Percentiles rank a stretch among this genome's conserved stretches.
Conservation (phyloP, 1,139 yeast species). For the Meyerozyma sp. region DNA sequence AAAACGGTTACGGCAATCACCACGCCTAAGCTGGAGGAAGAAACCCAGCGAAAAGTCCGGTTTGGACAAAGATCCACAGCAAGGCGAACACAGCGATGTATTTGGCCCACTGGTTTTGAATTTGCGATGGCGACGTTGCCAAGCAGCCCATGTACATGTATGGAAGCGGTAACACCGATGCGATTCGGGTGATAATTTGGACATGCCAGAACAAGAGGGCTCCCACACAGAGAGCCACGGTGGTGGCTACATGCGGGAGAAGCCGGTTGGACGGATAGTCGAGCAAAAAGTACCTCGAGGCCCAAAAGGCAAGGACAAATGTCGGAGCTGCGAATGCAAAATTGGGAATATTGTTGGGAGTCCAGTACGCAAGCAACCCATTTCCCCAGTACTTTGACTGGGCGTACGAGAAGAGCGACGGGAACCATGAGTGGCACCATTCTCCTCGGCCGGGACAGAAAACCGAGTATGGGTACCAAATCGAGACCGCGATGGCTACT, state of each 20-base stretch:
- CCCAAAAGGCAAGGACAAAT: conserved; percentile 30
- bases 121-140: conserved; percentile 16
- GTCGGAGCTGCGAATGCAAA: conserved; percentile 77
- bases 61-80: conserved; percentile 54
- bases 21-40: conserved; percentile 63
- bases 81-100: conserved; percentile 38
- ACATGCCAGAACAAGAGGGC: conserved; percentile 70
- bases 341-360: conserved; percentile 73
- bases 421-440: conserved; percentile 64
- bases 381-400: conserved; percentile 80
- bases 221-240: conserved; percentile 40
- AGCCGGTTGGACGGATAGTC: conserved; percentile 31
- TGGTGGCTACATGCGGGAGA: conserved; percentile 30
- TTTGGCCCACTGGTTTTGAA: conserved; percentile 8
- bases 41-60: conserved; percentile 58
- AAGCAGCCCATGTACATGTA: conserved; percentile 62
- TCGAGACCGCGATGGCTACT: conserved; percentile 38
- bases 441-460: conserved; percentile 71
- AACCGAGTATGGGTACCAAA: conserved; percentile 45
- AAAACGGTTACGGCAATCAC: background rate
- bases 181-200: conserved; percentile 77
- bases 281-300: conserved; percentile 24
- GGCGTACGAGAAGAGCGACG: conserved; percentile 68
- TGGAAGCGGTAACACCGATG: conserved; percentile 69
- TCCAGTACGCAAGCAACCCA: conserved; percentile 83